These are phyloP conservation scores for Penstemon eatonii DNA, from an alignment of 257 asterid genomes.

Conservation along the genomic window DNA sequence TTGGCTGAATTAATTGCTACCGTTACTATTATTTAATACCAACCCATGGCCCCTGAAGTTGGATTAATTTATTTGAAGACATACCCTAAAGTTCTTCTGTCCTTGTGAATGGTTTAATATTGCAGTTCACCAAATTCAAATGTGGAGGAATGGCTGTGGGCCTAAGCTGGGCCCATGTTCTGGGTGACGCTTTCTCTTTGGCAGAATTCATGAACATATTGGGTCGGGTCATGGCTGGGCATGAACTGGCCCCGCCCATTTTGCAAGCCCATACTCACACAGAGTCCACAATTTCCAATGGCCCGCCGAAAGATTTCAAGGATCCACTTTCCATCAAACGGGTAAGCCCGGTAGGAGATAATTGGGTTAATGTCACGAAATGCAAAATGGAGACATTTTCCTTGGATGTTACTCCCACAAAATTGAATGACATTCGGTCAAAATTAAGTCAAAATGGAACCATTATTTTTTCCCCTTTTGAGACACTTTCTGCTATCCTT, in stretches of 20 bases:
- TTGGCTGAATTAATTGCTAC: too few species aligned
- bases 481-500: slow-evolving; percentile 57
- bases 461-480: slow-evolving; percentile 44
- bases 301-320: slow-evolving; percentile 13
- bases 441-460: slow-evolving; percentile 27
- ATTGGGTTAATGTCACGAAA: slow-evolving; percentile 48
- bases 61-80: too few species aligned
- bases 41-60: too few species aligned
- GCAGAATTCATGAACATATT: slow-evolving; percentile 55
- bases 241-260: slow-evolving; percentile 30
- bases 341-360: slow-evolving; percentile 74
- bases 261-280: slow-evolving; percentile 34
- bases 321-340: slow-evolving; percentile 62
- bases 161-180: slow-evolving; percentile 87
- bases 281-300: slow-evolving; percentile 14
- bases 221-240: slow-evolving; percentile 38
- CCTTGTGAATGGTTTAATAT: not conserved
- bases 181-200: slow-evolving; percentile 73
- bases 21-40: too few species aligned
- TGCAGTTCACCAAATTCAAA: slow-evolving; percentile 66
- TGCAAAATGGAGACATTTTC: slow-evolving; percentile 59
- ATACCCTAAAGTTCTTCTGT: too few species aligned
- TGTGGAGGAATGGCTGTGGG: slow-evolving; percentile 88
- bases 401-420: slow-evolving; percentile 41
- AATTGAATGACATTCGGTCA: slow-evolving; percentile 44